A percentile compares a stretch with the other conserved stretches of the same genome.
Conservation (phyloP, 2,329 filamentous ascomycete genomes). For the Xylaria sp. region DNA sequence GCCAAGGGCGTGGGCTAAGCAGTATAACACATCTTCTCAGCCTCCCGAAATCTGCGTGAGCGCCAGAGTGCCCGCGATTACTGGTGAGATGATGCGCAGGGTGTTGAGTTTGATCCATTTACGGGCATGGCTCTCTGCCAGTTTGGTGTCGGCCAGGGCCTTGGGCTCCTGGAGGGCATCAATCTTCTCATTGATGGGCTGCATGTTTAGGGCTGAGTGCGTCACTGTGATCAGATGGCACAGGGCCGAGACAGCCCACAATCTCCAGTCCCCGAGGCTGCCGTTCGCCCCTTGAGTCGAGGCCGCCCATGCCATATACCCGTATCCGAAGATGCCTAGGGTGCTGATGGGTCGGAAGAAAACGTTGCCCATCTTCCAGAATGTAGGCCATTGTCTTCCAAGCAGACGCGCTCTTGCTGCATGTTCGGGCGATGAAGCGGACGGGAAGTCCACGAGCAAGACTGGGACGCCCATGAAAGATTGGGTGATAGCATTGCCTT, state of each 20-base stretch:
- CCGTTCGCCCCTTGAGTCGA: slow-evolving; percentile 28
- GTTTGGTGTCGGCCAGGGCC: slow-evolving; percentile 40
- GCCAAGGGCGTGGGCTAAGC: too few relatives aligned
- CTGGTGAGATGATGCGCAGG: slow-evolving; percentile 51
- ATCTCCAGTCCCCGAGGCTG: slow-evolving; percentile 56
- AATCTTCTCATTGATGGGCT: slow-evolving; percentile 62
- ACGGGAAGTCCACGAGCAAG: slow-evolving; percentile 59
- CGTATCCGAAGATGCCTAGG: slow-evolving; percentile 60
- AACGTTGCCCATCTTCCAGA: slow-evolving; percentile 62
- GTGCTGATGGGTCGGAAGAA: slow-evolving; percentile 64
- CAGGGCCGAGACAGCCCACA: slow-evolving; percentile 56
- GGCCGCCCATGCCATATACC: slow-evolving; percentile 55
- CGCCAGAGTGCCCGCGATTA: slow-evolving; percentile 51
- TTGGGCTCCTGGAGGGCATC: slow-evolving; percentile 52
- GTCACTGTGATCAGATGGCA: slow-evolving; percentile 60
- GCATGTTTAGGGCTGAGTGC: slow-evolving; percentile 63
- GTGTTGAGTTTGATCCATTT: slow-evolving; percentile 52
- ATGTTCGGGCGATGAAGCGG: slow-evolving; percentile 54
- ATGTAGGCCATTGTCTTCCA: slow-evolving; percentile 61
- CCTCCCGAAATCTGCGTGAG: slow-evolving; percentile 48
- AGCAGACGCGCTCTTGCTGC: slow-evolving; percentile 57
- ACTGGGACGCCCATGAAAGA: slow-evolving; percentile 63
- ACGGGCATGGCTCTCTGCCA: slow-evolving; percentile 51
- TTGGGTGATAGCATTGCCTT: slow-evolving; percentile 65
- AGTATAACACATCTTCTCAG: slow-evolving; percentile 31